Evolutionary conservation across 2,329 filamentous ascomycete genomes (phyloP).

Genomic region (Piedraia hortae): DNA sequence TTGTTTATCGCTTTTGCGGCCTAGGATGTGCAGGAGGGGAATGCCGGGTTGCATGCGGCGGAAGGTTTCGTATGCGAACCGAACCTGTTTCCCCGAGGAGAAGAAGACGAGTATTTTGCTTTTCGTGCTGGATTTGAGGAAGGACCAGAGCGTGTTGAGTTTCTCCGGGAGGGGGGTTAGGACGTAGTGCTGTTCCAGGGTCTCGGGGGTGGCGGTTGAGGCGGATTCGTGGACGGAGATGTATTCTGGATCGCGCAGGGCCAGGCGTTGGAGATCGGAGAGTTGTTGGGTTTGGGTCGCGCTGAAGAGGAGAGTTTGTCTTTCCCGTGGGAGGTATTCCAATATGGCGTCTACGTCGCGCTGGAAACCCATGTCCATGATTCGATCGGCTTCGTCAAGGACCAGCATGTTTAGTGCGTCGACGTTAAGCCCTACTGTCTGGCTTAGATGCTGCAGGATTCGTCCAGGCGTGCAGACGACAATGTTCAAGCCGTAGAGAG

Average conservation of each 20-base stretch:
- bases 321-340: slow-evolving; percentile 58
- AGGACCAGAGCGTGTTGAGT: slow-evolving; percentile 74
- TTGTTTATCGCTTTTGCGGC: slow-evolving; percentile 73
- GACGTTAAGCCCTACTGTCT: slow-evolving; percentile 70
- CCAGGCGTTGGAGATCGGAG: slow-evolving; percentile 69
- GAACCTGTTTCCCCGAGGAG: slow-evolving; percentile 84
- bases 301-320: slow-evolving; percentile 85
- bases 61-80: slow-evolving; percentile 84
- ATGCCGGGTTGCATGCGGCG: slow-evolving; percentile 85
- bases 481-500: slow-evolving; percentile 81
- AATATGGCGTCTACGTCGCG: slow-evolving; percentile 71
- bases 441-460: slow-evolving; percentile 85
- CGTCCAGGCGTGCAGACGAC: slow-evolving; percentile 82
- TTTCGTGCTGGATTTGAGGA: slow-evolving; percentile 73
- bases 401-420: slow-evolving; percentile 82
- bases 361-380: slow-evolving; percentile 95
- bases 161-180: slow-evolving; percentile 67
- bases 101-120: slow-evolving; percentile 88
- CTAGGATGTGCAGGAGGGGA: slow-evolving; percentile 72
- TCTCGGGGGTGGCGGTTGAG: slow-evolving; percentile 49
- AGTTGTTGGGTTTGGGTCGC: slow-evolving; percentile 90
- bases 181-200: slow-evolving; percentile 75
- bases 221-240: slow-evolving; percentile 77
- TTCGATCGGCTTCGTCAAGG: slow-evolving; percentile 83
- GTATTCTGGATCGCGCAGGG: slow-evolving; percentile 75